These are phyloP conservation scores for Escovopsis sp. DNA, from an alignment of 2,329 filamentous ascomycete genomes.

Conservation along the genomic window DNA sequence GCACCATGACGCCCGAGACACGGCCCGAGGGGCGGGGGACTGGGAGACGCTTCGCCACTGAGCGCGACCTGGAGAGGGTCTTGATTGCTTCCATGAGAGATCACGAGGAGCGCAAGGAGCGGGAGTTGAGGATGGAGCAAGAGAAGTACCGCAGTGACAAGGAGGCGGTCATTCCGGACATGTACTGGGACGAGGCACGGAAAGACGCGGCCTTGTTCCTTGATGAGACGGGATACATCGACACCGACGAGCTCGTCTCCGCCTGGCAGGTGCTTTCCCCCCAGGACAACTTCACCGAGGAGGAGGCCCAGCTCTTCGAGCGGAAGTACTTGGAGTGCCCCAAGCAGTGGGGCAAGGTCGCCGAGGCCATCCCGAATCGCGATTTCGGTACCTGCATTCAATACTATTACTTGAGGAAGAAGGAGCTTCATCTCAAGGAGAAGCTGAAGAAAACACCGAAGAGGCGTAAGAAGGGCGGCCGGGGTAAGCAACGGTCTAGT, in stretches of 20 bases:
- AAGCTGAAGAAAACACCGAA: slow-evolving; percentile 53
- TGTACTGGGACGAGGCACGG: slow-evolving; percentile 49
- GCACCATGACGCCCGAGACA: slow-evolving; percentile 33
- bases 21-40: slow-evolving; percentile 41
- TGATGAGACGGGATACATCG: slow-evolving; percentile 50
- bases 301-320: slow-evolving; percentile 58
- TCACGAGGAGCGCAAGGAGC: slow-evolving; percentile 55
- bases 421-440: slow-evolving; percentile 61
- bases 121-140: slow-evolving; percentile 47
- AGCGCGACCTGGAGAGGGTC: slow-evolving; percentile 58
- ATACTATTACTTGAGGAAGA: slow-evolving; percentile 74
- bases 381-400: slow-evolving; percentile 71
- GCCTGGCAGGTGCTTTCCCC: slow-evolving; percentile 60
- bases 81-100: slow-evolving; percentile 57
- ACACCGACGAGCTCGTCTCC: slow-evolving; percentile 51
- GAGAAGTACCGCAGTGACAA: slow-evolving; percentile 62
- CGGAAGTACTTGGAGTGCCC: slow-evolving; percentile 60
- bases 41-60: slow-evolving; percentile 48
- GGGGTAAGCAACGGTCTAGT: slow-evolving; percentile 45
- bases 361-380: slow-evolving; percentile 49
- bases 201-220: slow-evolving; percentile 43
- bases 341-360: slow-evolving; percentile 72
- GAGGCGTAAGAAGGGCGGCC: slow-evolving; percentile 39
- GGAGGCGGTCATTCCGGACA: slow-evolving; percentile 59
- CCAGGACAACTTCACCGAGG: slow-evolving; percentile 58